These are phyloP conservation scores for Candida manassasensis DNA, from an alignment of 805 yeast species.

Conservation along the genomic window DNA sequence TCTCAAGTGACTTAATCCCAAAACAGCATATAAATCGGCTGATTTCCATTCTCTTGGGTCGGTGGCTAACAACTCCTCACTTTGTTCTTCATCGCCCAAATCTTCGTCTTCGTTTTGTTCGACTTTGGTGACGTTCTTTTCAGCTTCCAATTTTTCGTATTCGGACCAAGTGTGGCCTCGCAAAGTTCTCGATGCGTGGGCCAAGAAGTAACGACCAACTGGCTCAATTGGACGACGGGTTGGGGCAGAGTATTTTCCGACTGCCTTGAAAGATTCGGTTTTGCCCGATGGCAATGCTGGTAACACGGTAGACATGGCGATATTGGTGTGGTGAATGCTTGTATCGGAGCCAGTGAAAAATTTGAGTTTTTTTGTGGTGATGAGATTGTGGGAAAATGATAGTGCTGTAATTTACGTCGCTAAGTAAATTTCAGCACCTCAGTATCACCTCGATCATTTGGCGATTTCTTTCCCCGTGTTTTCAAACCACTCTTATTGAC, in stretches of 20 bases:
- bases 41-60: conserved; percentile 99
- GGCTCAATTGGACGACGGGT: conserved; percentile 88
- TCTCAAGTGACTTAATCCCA: conserved; percentile 89
- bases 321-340: no score
- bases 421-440: neutral
- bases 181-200: conserved; percentile 92
- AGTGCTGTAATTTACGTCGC: conserved; percentile 4
- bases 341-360: no score
- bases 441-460: no score
- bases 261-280: conserved; percentile 48
- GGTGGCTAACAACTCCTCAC: conserved; percentile 66
- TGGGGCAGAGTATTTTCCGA: conserved; percentile 50
- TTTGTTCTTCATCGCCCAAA: conserved; percentile 70
- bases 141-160: conserved; percentile 90
- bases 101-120: conserved; percentile 63
- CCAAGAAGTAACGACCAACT: conserved; percentile 91
- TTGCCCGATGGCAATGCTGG: conserved; percentile 46
- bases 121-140: conserved; percentile 67
- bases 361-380: conserved; percentile 10
- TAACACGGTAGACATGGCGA: conserved; percentile 40
- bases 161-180: conserved; percentile 99
- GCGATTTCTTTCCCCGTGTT: no score
- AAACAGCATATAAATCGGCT: conserved; percentile 92
- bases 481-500: no score
- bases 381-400: conserved; percentile 1